Conservation (phyloP, 257 asterid genomes). For the Solanum ahanhuiri region DNA sequence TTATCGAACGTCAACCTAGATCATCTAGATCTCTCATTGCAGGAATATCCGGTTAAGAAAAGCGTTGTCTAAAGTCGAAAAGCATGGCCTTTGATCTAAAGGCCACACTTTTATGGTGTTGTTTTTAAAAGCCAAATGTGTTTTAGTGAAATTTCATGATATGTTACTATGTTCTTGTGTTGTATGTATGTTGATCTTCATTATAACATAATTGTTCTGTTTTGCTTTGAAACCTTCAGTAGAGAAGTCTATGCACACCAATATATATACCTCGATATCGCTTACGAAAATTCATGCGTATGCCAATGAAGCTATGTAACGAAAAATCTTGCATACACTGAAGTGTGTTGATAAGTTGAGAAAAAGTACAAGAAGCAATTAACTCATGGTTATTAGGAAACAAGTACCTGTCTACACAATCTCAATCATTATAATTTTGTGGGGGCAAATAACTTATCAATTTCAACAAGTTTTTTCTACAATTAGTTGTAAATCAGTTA, state of each 20-base stretch:
- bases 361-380: background rate
- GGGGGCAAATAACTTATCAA: background rate
- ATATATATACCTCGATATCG: background rate
- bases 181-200: background rate
- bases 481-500: background rate
- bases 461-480: background rate
- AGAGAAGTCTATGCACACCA: background rate
- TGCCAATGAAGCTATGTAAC: background rate
- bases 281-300: background rate
- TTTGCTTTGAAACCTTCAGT: background rate
- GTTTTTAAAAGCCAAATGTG: background rate
- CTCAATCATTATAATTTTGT: background rate
- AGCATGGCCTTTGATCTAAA: background rate
- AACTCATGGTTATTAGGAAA: background rate
- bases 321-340: background rate
- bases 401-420: background rate
- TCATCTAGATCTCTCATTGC: conserved; percentile 31
- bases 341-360: background rate
- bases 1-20: conserved; percentile 40
- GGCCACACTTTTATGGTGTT: background rate
- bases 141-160: background rate
- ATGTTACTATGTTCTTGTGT: background rate
- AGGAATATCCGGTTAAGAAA: conserved; percentile 4
- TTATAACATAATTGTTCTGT: too few relatives aligned
- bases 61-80: background rate